Evolutionary conservation across 1,139 yeast genomes (phyloP).

Genomic region (Pneumocystis jirovecii): DNA sequence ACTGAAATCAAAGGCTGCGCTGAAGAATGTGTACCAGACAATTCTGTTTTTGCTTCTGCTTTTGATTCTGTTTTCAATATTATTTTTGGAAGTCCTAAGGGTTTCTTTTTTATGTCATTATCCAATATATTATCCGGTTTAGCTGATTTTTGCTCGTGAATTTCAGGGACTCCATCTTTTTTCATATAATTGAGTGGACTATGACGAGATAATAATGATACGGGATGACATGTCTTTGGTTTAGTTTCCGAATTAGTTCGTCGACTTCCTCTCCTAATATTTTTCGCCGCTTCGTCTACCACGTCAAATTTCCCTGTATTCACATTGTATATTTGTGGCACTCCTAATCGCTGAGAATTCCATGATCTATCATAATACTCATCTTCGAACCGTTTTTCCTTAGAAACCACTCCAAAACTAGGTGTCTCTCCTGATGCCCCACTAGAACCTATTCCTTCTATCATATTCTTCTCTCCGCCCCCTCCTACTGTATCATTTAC

Average conservation of each 20-base stretch:
- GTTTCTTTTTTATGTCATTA: not conserved
- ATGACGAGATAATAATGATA: not conserved
- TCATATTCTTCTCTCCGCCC: not conserved
- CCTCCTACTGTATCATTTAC: not conserved
- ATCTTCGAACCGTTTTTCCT: slow-evolving; percentile 3
- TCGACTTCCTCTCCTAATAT: not conserved
- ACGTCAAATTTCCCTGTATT: slow-evolving; percentile 10
- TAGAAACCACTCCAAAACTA: not conserved
- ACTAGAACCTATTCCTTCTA: too few relatives aligned
- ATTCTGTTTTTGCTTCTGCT: not conserved
- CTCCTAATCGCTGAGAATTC: slow-evolving; percentile 6
- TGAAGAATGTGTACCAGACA: not conserved
- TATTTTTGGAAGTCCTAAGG: not conserved
- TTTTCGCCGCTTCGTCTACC: slow-evolving; percentile 4
- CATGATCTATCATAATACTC: slow-evolving; percentile 8
- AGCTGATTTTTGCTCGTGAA: not conserved
- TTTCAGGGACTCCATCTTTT: not conserved
- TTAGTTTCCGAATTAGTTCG: not conserved
- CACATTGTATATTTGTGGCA: slow-evolving; percentile 5
- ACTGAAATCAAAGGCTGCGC: not conserved
- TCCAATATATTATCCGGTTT: not conserved
- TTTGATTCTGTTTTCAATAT: not conserved
- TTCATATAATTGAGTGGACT: not conserved
- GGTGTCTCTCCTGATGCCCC: not conserved
- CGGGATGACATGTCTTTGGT: not conserved